Conservation (phyloP, 2,329 filamentous ascomycete species). For the Stachybotrys chartarum region DNA sequence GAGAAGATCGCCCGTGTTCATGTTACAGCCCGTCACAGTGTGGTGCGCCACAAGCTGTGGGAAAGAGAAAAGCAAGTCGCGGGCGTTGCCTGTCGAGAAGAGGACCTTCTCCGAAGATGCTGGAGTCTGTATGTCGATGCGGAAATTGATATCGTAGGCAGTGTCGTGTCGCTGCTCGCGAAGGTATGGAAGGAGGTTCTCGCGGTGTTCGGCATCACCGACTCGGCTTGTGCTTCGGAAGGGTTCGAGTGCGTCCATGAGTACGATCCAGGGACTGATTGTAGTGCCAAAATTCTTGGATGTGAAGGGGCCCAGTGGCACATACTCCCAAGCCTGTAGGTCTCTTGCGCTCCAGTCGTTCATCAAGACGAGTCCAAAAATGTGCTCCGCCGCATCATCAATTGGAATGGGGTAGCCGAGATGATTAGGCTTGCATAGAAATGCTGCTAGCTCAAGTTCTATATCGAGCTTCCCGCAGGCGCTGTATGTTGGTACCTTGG, state of each 20-base stretch:
- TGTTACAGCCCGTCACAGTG: conserved; percentile 62
- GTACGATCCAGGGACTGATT: conserved; percentile 56
- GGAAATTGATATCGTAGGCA: conserved; percentile 27
- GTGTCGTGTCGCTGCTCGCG: conserved; percentile 42
- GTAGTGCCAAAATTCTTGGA: conserved; percentile 53
- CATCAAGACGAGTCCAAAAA: conserved; percentile 63
- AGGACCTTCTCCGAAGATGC: conserved; percentile 21
- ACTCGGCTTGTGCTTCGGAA: conserved; percentile 12
- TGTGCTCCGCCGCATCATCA: conserved; percentile 55
- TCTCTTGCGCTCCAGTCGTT: conserved; percentile 61
- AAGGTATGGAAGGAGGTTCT: conserved; percentile 34
- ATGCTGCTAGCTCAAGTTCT: conserved; percentile 71
- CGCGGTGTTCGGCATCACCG: conserved; percentile 19
- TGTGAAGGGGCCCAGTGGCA: conserved; percentile 55
- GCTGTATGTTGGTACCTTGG: conserved; percentile 48
- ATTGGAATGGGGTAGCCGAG: conserved; percentile 60
- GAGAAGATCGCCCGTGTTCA: conserved; percentile 67
- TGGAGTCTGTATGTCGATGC: conserved; percentile 26
- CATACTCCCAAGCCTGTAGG: conserved; percentile 55
- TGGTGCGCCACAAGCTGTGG: conserved; percentile 74
- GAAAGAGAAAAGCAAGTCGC: conserved; percentile 61
- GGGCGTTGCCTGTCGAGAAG: conserved; percentile 26
- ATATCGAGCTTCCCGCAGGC: conserved; percentile 60
- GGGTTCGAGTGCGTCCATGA: conserved; percentile 45
- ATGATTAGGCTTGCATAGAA: conserved; percentile 59